Conservation (phyloP, 2,329 filamentous ascomycete genomes). For the Beauveria varroae region DNA sequence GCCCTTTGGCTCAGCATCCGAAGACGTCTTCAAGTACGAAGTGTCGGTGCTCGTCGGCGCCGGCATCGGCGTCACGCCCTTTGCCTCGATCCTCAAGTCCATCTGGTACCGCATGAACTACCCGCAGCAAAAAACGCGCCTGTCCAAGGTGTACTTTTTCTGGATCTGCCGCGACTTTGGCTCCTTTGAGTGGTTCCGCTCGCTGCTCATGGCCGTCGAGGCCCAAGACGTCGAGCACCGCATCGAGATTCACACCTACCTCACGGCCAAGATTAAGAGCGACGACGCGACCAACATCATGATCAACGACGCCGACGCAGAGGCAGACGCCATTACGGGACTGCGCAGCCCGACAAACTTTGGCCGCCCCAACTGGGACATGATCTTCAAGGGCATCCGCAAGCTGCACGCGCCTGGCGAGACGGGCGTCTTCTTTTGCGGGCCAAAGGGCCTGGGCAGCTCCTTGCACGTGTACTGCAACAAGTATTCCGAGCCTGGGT, state of each 20-base stretch:
- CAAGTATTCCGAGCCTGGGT: conserved; percentile 78
- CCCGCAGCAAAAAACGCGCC: conserved; percentile 67
- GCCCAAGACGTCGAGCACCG: conserved; percentile 75
- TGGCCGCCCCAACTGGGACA: conserved; percentile 82
- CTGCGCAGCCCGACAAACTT: conserved; percentile 78
- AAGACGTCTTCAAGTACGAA: conserved; percentile 87
- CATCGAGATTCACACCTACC: conserved; percentile 85
- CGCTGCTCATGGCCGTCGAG: conserved; percentile 75
- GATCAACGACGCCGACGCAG: conserved; percentile 82
- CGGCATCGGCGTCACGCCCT: conserved; percentile 80
- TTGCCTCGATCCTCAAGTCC: conserved; percentile 79
- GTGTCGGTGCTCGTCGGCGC: conserved; percentile 71
- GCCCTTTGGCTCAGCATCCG: conserved; percentile 77
- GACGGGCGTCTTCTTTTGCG: conserved; percentile 78
- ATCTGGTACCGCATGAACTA: conserved; percentile 95
- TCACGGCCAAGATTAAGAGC: conserved; percentile 79
- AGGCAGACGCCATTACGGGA: conserved; percentile 78
- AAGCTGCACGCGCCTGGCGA: conserved; percentile 69
- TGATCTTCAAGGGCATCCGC: conserved; percentile 77
- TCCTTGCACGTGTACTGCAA: conserved; percentile 77
- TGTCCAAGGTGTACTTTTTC: conserved; percentile 87
- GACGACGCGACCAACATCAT: conserved; percentile 87
- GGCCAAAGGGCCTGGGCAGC: conserved; percentile 71
- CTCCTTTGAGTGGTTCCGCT: conserved; percentile 85
- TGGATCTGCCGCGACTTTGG: conserved; percentile 87